Base-by-base conservation (phyloP, 768 basidiomycete species). In the Solioccasus polychromus region DNA sequence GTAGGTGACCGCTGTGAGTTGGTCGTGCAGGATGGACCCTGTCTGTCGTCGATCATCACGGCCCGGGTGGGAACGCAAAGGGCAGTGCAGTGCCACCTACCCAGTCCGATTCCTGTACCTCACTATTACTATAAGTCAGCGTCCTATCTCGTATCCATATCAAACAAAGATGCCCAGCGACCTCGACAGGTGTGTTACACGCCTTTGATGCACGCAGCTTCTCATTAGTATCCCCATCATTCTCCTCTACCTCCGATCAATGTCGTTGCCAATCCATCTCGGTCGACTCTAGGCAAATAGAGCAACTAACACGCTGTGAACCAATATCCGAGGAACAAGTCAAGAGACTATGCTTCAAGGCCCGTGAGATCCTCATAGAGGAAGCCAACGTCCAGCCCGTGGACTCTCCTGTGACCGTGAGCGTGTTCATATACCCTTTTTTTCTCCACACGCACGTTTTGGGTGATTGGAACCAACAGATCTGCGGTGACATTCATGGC, bases 331-430 rank as follows among this genome's bases (percentile, higher is more conserved):
- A 99, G 67, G 88, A 91, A 48, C 85, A 95, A 58, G 96, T 99
- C 53, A 97, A 96, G 64, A 78, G 88, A 55, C 77, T 99, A 8
- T 99, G 95, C 69, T 74, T 93, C 58, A 97, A 96, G 63, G 96
- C 96, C 20, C 79, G 93, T 47, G 96, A 98, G 71, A 94, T 97
- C 45, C 73, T 97, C 25, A 91, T 97, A 58, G 95, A 98, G 68
- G 95, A 98, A 68, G 95, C 88, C 3, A 99, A 99, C 64, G 93
- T 99, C 2, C 94, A 97, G 64, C 81, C 85, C 53, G 88, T 98
- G 26, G 94, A 97, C 70, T 85, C 92, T 35, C 95, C 95, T 12
- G 93, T 97, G 12, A 97, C 95, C 57, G 93, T 85, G 70, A 69
- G 82, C 71, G 39, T n/a, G n/a, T n/a, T n/a, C n/a, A n/a, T n/a